Percentiles rank a stretch among this genome's conserved stretches.
Evolutionary conservation across 257 asterid genomes (phyloP).

Genomic region (Nicotiana noctiflora): DNA sequence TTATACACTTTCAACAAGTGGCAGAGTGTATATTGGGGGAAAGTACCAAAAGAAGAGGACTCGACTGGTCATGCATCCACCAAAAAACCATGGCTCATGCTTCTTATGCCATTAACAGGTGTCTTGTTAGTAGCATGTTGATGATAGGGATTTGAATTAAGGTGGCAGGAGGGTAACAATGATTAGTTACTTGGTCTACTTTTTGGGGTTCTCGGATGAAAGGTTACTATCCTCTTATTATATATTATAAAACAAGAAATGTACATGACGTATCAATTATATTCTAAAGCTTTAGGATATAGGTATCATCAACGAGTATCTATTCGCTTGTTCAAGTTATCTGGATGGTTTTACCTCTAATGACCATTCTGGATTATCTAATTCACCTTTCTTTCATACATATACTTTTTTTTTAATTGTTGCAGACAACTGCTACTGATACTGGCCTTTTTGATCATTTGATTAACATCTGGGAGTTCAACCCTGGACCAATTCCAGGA

Average conservation of each 20-base stretch:
- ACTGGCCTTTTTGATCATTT: slow-evolving; percentile 82
- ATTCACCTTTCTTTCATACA: background rate
- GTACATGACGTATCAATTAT: background rate
- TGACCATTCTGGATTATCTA: slow-evolving; percentile 4
- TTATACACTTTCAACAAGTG: background rate
- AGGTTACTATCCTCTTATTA: background rate
- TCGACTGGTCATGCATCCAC: background rate
- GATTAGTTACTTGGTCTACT: background rate
- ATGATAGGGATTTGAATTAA: slow-evolving; percentile 2
- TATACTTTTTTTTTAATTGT: background rate
- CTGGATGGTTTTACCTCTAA: background rate
- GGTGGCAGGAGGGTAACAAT: background rate
- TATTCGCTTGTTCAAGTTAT: background rate
- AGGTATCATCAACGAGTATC: background rate
- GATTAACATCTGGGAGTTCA: slow-evolving; percentile 91
- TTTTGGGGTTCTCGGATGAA: background rate
- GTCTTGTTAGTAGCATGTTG: background rate
- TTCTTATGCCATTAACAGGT: background rate
- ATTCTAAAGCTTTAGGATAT: slow-evolving; percentile 3
- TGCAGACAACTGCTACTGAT: slow-evolving; percentile 26
- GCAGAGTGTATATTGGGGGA: background rate
- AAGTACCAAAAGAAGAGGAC: background rate
- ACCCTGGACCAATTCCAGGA: slow-evolving; percentile 88
- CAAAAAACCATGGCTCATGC: background rate
- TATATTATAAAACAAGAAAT: background rate